Percentiles rank a stretch among this genome's conserved stretches.
phyloP scores from a whole-genome alignment of 495 filamentous ascomycete genomes.

The Pseudevernia furfuracea region DNA sequence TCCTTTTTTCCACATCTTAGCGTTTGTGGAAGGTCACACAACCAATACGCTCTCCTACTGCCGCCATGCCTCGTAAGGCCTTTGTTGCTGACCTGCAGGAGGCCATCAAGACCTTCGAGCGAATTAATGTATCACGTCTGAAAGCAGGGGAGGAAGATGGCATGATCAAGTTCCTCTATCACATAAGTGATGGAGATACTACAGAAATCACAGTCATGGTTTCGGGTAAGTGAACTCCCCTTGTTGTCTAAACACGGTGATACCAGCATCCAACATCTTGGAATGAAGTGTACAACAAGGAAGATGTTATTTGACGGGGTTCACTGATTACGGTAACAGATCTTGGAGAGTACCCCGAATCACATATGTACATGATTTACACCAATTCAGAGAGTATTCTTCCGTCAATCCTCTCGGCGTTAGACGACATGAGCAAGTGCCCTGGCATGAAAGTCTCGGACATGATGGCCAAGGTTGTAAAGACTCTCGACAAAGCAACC shows the following conservation, averaged over 20 bases:
- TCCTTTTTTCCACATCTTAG: not conserved
- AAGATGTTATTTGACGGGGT: not conserved
- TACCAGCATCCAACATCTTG: not conserved
- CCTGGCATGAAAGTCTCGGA: conserved; percentile 29
- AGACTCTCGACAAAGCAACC: conserved; percentile 32
- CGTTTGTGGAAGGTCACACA: not conserved
- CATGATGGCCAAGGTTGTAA: conserved; percentile 36
- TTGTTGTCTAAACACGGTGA: not conserved
- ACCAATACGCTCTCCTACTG: not conserved
- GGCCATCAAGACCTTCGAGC: conserved; percentile 30
- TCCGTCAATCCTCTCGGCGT: conserved; percentile 36
- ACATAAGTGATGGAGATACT: conserved; percentile 20
- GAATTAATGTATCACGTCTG: conserved; percentile 40
- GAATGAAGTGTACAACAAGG: not conserved
- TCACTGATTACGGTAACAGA: conserved; percentile 37
- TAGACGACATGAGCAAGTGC: conserved; percentile 37
- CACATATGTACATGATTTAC: conserved; percentile 54
- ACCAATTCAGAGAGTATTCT: conserved; percentile 46
- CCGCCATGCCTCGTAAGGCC: conserved; percentile 49
- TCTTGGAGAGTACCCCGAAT: conserved; percentile 55
- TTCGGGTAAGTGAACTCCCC: conserved; percentile 40
- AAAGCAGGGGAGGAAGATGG: conserved; percentile 54
- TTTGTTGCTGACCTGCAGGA: conserved; percentile 47
- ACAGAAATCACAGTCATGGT: conserved; percentile 49
- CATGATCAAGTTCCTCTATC: conserved; percentile 51